Evolutionary conservation across 371 early-diverging fungal species (phyloP), one percentile per base, ranked within the genome.

Genomic region (Scutellospora calospora): DNA sequence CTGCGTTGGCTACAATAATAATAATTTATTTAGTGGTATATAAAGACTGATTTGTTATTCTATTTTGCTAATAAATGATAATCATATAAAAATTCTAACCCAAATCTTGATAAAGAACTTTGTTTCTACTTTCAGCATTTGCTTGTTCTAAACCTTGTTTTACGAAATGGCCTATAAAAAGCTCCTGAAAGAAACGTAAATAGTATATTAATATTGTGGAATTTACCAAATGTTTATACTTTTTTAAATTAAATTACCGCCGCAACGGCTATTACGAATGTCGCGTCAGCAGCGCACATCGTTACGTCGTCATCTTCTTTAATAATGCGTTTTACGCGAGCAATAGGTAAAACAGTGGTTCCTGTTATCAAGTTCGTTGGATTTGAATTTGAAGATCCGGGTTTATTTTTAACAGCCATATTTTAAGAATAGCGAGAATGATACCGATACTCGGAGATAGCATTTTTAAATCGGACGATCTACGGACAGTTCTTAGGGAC

Each of bases 251-350:
- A 22, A 76, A 84, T 81, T 89, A 93, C 94, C 51, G 95, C 93
- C 16, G 95, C 95, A 69, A 90, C 85, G 5, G 94, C 87, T 57
- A 95, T 92, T 76, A 95, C 87, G 71, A 93, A 95, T 9, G 94
- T 90, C 16, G 95, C 93, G 65, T 96, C 96, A 12, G 91, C 86
- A 78, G 91, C 91, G 83, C 93, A 89, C 54, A 90, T 85, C 5
- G 85, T 83, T 2, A 95, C 88, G 68, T 94, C 96, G 83, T 91
- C 92, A 84, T 95, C 96, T 82, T 93, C 94, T 80, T 94, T 94
- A 83, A 96, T 93, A 80, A 96, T 92, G 49, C 94, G 90, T 72
- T 94, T 92, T 74, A 95, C 91, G 78, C 96, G 89, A n/a, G 96
- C 93, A 18, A 90, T 83, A 2, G 95, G 95, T 38, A 95, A 83